phyloP scores from a whole-genome alignment of 139 green algal genomes.

The Edaphochlamys debaryana region DNA sequence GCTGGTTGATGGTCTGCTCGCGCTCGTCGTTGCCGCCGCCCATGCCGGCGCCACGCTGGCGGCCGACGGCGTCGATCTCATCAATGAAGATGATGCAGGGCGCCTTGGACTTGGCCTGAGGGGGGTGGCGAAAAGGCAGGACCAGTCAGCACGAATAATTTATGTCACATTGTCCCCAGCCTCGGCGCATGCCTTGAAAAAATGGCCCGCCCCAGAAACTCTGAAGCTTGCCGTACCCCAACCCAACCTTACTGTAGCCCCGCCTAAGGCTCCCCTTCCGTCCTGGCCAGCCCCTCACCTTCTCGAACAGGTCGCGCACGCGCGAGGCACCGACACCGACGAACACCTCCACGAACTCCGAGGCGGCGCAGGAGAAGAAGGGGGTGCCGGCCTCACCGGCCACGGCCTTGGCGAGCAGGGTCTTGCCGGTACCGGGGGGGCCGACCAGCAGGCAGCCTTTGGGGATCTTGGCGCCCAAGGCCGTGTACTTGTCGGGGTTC shows the following conservation, averaged over 20 bases:
- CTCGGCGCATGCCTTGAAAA: too few relatives aligned
- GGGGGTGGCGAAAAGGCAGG: too few relatives aligned
- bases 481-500: slow-evolving; percentile 98
- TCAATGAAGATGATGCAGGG: slow-evolving; percentile 99
- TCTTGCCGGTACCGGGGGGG: slow-evolving; percentile 96
- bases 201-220: too few relatives aligned
- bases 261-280: too few relatives aligned
- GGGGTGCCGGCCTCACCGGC: slow-evolving; percentile 96
- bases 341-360: slow-evolving; percentile 99
- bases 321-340: slow-evolving; percentile 96
- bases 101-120: slow-evolving; percentile 95
- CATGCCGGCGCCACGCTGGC: slow-evolving; percentile 93
- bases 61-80: slow-evolving; percentile 98
- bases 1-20: slow-evolving; percentile 91
- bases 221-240: too few relatives aligned
- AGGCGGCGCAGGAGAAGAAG: slow-evolving; percentile 99
- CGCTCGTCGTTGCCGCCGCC: slow-evolving; percentile 97
- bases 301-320: slow-evolving; percentile 98
- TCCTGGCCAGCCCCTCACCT: slow-evolving; percentile 55
- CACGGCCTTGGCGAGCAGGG: slow-evolving; percentile 98
- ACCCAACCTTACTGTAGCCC: too few relatives aligned
- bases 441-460: slow-evolving; percentile 92
- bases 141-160: too few relatives aligned
- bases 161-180: too few relatives aligned
- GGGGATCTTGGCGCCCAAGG: slow-evolving; percentile 97